phyloP scores from a whole-genome alignment of 2,329 filamentous ascomycete species.

The Aspergillus versicolor region DNA sequence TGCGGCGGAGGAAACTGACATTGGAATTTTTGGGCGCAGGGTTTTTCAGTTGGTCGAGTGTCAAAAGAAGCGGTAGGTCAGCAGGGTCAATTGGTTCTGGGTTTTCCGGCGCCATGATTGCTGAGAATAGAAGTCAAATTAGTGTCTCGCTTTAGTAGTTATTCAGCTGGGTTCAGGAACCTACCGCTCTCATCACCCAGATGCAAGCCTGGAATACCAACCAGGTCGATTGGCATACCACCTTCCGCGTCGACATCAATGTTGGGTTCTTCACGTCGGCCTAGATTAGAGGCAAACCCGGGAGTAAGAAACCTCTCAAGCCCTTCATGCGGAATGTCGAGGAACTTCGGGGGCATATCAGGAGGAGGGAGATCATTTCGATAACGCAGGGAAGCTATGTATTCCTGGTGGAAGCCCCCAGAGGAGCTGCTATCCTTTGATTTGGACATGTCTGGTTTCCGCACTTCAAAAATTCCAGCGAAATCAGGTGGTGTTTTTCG shows the following conservation, averaged over 20 bases:
- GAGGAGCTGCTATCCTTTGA: slow-evolving; percentile 39
- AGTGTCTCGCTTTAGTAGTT: slow-evolving; percentile 12
- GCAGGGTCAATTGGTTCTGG: slow-evolving; percentile 73
- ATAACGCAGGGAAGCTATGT: slow-evolving; percentile 93
- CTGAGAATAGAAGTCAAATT: slow-evolving; percentile 47
- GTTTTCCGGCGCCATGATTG: slow-evolving; percentile 76
- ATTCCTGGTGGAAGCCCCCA: slow-evolving; percentile 76
- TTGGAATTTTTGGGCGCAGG: slow-evolving; percentile 71
- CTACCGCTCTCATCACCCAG: slow-evolving; percentile 91
- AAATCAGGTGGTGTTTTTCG: background rate
- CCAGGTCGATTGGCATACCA: slow-evolving; percentile 93
- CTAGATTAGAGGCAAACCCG: slow-evolving; percentile 83
- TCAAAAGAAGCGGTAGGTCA: slow-evolving; percentile 79
- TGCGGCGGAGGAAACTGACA: slow-evolving; percentile 91
- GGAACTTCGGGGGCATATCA: slow-evolving; percentile 90
- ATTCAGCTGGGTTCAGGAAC: slow-evolving; percentile 20
- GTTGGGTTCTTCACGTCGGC: slow-evolving; percentile 87
- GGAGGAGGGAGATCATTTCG: slow-evolving; percentile 94
- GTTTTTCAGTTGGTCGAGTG: slow-evolving; percentile 81
- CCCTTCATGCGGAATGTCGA: slow-evolving; percentile 93
- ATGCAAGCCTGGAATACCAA: slow-evolving; percentile 92
- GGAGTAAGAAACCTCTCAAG: slow-evolving; percentile 88
- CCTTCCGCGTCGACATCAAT: slow-evolving; percentile 97
- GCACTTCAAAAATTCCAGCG: background rate
- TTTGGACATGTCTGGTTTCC: slow-evolving; percentile 35